Base-by-base conservation (phyloP, 495 filamentous ascomycete genomes). In the Trichoderma gamsii region DNA sequence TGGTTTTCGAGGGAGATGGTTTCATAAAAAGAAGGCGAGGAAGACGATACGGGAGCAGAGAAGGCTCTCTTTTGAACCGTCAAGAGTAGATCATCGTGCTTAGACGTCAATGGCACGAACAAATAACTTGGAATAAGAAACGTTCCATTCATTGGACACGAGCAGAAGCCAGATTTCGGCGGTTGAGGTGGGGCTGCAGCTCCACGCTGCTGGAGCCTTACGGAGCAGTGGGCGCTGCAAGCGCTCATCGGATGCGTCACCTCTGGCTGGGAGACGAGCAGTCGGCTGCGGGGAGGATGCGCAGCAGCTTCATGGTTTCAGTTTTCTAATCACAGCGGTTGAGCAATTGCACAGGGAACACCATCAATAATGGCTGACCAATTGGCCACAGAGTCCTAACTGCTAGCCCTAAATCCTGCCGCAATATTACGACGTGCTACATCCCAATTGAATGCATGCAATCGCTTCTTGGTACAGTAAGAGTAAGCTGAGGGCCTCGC, bases 391-490 rank as follows among this genome's bases (percentile, higher is more conserved):
- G 32, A 6, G n/a, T n/a, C n/a, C n/a, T n/a, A n/a, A n/a, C n/a
- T n/a, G n/a, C n/a, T n/a, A n/a, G n/a, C n/a, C n/a, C n/a, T n/a
- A n/a, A 21, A 52, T 49, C 44, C n/a, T 49, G 44, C 44, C n/a
- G 4, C 4, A 49, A 49, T 49, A n/a, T 49, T 49, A n/a, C 44
- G n/a, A 49, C 13, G n/a, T 49, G 44, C n/a, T 18, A n/a, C 44
- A 49, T 5, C 0, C 44, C 44, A 49, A 49, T 12, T 46, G 18
- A 49, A 18, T 1, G 15, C 23, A n/a, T 25, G 51, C 27, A 8
- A n/a, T n/a, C n/a, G n/a, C 4, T 29, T 7, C 49, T 32, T 61
- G 56, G 56, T 61, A 61, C 56, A 61, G 56, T 61, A 29, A 61
- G 56, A 61, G 56, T 61, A 29, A 61, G 56, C 56, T 21, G 25